phyloP scores from a whole-genome alignment of 257 asterid genomes.

The Dorcoceras hygrometricum region DNA sequence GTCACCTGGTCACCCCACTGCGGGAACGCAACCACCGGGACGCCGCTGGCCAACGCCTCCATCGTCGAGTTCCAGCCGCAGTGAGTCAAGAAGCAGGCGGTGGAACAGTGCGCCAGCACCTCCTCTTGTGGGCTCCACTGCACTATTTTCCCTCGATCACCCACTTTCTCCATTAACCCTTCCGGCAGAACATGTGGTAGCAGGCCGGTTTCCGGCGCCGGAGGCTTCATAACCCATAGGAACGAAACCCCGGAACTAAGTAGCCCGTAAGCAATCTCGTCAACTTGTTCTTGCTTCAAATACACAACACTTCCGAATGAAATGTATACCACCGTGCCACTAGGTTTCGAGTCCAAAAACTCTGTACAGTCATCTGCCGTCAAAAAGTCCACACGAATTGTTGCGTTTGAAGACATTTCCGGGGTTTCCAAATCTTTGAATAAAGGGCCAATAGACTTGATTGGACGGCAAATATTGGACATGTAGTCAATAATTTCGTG shows the following conservation, averaged over 20 bases:
- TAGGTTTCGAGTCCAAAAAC: constrained; percentile 57
- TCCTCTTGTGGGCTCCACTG: constrained; percentile 76
- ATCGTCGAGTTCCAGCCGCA: constrained; percentile 90
- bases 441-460: constrained; percentile 66
- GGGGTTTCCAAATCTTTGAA: constrained; percentile 30
- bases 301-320: constrained; percentile 71
- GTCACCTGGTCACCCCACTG: constrained; percentile 93
- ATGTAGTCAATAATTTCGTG: constrained; percentile 33
- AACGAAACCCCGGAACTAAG: constrained; percentile 43
- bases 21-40: constrained; percentile 72
- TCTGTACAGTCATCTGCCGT: constrained; percentile 44
- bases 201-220: constrained; percentile 7
- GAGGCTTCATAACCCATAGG: constrained; percentile 67
- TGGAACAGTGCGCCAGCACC: constrained; percentile 66
- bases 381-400: constrained; percentile 41
- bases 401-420: background rate
- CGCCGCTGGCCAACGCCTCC: constrained; percentile 75
- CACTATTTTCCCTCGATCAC: constrained; percentile 54
- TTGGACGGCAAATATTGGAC: constrained; percentile 41
- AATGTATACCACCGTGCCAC: constrained; percentile 60
- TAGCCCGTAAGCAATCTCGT: constrained; percentile 66
- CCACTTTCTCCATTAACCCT: constrained; percentile 48
- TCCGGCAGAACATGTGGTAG: constrained; percentile 45
- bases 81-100: constrained; percentile 72
- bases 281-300: constrained; percentile 58